Conservation (phyloP, 1,284 basidiomycete species). For the Ustilago nuda region DNA sequence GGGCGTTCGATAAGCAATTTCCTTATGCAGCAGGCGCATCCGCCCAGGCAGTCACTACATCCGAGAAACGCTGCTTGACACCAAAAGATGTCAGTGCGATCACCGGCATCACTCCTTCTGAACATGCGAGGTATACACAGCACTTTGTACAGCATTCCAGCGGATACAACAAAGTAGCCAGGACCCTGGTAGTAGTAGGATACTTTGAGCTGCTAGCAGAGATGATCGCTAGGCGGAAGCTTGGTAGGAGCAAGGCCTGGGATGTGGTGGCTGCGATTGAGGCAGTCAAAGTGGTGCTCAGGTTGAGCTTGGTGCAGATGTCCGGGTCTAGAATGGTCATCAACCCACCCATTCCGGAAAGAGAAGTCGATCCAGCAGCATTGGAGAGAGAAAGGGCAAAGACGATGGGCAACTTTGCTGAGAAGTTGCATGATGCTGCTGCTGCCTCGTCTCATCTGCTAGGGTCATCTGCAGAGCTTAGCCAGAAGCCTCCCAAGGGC, state of each 20-base stretch:
- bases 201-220: constrained; percentile 69
- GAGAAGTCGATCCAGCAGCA: constrained; percentile 66
- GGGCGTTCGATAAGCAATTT: constrained; percentile 56
- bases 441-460: constrained; percentile 7
- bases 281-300: constrained; percentile 68
- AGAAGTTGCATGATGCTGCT: constrained; percentile 29
- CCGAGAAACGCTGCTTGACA: constrained; percentile 14
- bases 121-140: constrained; percentile 70
- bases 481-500: constrained; percentile 28
- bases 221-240: constrained; percentile 69
- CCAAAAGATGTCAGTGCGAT: constrained; percentile 8
- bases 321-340: constrained; percentile 67
- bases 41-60: background rate
- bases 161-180: constrained; percentile 65
- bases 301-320: constrained; percentile 68
- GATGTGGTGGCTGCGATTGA: constrained; percentile 70
- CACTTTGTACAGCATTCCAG: constrained; percentile 64
- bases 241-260: constrained; percentile 65
- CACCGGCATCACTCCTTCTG: constrained; percentile 58
- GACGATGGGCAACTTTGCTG: constrained; percentile 37
- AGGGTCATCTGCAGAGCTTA: background rate
- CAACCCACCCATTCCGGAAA: constrained; percentile 69
- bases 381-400: constrained; percentile 55
- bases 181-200: constrained; percentile 65
- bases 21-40: constrained; percentile 3